A percentile compares a stretch with the other conserved stretches of the same genome.
Conservation (phyloP, 2,329 filamentous ascomycete species). For the Penicillium polonicum region DNA sequence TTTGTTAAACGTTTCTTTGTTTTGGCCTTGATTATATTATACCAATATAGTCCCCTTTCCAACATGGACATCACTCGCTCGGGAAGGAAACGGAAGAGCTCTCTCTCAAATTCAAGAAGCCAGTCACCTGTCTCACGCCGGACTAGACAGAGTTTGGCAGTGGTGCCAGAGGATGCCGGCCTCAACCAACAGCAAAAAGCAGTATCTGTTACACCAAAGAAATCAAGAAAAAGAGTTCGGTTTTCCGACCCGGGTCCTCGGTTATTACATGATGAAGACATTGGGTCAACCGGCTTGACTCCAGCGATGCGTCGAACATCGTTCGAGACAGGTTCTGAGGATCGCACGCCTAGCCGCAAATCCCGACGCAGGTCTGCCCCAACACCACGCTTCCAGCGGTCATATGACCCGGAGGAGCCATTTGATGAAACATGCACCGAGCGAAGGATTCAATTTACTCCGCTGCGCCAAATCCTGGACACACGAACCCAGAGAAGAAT, state of each 20-base stretch:
- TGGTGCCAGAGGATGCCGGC: background rate
- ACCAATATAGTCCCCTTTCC: background rate
- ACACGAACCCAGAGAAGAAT: conserved; percentile 45
- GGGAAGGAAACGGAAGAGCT: conserved; percentile 29
- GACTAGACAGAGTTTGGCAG: conserved; percentile 14
- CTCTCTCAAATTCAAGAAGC: conserved; percentile 12
- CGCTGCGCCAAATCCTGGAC: conserved; percentile 46
- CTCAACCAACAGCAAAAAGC: background rate
- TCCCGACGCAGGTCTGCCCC: conserved; percentile 39
- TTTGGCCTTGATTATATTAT: background rate
- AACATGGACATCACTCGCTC: conserved; percentile 29
- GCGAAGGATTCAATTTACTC: conserved; percentile 45
- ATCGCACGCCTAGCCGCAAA: conserved; percentile 30
- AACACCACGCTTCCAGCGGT: conserved; percentile 21
- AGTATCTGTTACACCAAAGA: conserved; percentile 30
- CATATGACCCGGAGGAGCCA: conserved; percentile 24
- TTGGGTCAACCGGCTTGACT: conserved; percentile 45
- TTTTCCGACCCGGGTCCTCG: conserved; percentile 46
- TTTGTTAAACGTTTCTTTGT: background rate
- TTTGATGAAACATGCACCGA: conserved; percentile 22
- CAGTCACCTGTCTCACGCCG: conserved; percentile 20
- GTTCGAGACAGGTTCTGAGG: conserved; percentile 28
- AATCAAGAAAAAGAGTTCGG: conserved; percentile 44
- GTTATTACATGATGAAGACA: conserved; percentile 17
- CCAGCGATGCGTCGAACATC: conserved; percentile 44